These are phyloP conservation scores for Rosa chinensis DNA, from an alignment of 306 rosid species.

Conservation along the genomic window DNA sequence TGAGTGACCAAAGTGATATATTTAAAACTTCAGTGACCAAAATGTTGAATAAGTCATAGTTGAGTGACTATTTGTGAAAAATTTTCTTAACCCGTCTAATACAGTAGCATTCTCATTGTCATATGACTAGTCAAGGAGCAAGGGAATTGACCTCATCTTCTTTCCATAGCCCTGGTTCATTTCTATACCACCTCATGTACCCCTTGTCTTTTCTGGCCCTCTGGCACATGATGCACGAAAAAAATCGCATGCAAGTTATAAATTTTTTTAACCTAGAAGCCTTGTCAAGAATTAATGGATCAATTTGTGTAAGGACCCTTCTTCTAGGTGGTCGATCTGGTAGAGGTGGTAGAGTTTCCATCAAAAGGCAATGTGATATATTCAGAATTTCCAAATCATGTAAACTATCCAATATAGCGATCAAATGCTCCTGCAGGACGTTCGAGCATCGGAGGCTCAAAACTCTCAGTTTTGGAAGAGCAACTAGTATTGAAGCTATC, in stretches of 20 bases:
- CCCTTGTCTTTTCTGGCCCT: too few relatives aligned
- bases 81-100: too few relatives aligned
- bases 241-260: slow-evolving; percentile 48
- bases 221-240: background rate
- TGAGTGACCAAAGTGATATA: too few relatives aligned
- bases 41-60: too few relatives aligned
- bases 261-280: slow-evolving; percentile 58
- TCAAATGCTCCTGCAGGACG: slow-evolving; percentile 46
- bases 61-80: too few relatives aligned
- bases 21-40: too few relatives aligned
- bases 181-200: too few relatives aligned
- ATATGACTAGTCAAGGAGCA: too few relatives aligned
- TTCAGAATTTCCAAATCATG: slow-evolving; percentile 60
- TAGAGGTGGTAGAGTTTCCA: background rate
- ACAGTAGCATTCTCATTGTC: too few relatives aligned
- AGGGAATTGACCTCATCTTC: too few relatives aligned
- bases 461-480: slow-evolving; percentile 55
- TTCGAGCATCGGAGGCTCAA: slow-evolving; percentile 69
- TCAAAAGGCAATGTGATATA: slow-evolving; percentile 62
- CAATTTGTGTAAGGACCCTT: slow-evolving; percentile 37
- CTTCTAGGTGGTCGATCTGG: background rate
- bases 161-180: too few relatives aligned
- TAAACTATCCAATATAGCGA: slow-evolving; percentile 43
- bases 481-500: slow-evolving; percentile 38
- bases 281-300: slow-evolving; percentile 35